Percentiles rank a stretch among this genome's conserved stretches.
phyloP scores from a whole-genome alignment of 2,329 filamentous ascomycete species.

The Cytospora piceicola region DNA sequence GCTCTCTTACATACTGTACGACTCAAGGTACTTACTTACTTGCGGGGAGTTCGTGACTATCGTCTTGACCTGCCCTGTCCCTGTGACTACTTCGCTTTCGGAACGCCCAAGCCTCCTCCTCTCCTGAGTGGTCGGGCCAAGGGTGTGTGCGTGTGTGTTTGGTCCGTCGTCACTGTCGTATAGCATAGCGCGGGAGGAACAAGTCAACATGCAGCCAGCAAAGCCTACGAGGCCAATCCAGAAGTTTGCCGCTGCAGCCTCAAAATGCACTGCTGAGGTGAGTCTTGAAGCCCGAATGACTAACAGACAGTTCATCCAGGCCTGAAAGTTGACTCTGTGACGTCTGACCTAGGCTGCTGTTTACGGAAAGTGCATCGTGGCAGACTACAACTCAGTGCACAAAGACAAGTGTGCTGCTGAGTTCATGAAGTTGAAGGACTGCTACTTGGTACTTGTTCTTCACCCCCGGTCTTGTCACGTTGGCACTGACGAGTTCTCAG shows the following conservation, averaged over 20 bases:
- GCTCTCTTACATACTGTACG: neutral
- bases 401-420: constrained; percentile 90
- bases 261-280: constrained; percentile 61
- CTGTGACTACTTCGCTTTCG: neutral
- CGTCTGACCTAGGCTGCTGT: constrained; percentile 67
- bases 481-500: constrained; percentile 14
- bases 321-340: constrained; percentile 12
- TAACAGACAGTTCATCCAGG: constrained; percentile 1
- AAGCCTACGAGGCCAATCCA: constrained; percentile 54
- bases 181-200: neutral
- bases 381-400: constrained; percentile 85
- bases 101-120: neutral
- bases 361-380: constrained; percentile 90
- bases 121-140: neutral
- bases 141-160: neutral
- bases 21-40: neutral
- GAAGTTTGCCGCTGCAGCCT: constrained; percentile 57
- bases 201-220: constrained; percentile 27
- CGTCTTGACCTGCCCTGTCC: neutral
- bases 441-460: constrained; percentile 71
- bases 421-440: constrained; percentile 84
- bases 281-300: constrained; percentile 24
- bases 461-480: neutral
- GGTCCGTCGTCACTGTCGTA: neutral
- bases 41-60: neutral